Conservation (phyloP, 2,329 filamentous ascomycete species). For the Penicillium polonicum region DNA sequence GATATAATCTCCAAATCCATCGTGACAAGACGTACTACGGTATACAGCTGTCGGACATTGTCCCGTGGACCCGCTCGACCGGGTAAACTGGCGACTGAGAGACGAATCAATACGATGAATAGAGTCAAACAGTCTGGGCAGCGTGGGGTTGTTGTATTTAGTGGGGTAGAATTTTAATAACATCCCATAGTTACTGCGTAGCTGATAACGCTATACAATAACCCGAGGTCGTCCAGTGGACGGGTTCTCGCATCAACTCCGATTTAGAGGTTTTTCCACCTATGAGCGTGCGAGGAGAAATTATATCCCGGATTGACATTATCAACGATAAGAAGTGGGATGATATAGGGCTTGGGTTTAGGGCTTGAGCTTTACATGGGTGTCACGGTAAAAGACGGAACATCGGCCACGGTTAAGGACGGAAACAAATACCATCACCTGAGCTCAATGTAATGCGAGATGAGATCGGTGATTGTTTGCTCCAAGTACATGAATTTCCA, state of each 20-base stretch:
- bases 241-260: constrained; percentile 17
- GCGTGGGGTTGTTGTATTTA: constrained; percentile 1
- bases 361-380: neutral
- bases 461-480: neutral
- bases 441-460: neutral
- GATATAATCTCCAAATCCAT: neutral
- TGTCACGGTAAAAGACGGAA: neutral
- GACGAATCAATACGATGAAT: neutral
- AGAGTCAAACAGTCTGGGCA: neutral
- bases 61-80: neutral
- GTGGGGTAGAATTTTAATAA: neutral
- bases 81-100: neutral
- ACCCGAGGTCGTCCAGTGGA: neutral
- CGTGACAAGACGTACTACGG: neutral
- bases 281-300: constrained; percentile 18
- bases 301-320: neutral
- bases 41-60: constrained; percentile 8
- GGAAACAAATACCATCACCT: neutral
- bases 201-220: neutral
- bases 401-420: neutral
- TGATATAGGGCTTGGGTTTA: constrained; percentile 10
- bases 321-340: constrained; percentile 10
- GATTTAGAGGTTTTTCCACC: constrained; percentile 25
- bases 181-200: neutral
- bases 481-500: neutral